Base-by-base conservation (phyloP, 2,329 filamentous ascomycete species). In the Alternaria burnsii region DNA sequence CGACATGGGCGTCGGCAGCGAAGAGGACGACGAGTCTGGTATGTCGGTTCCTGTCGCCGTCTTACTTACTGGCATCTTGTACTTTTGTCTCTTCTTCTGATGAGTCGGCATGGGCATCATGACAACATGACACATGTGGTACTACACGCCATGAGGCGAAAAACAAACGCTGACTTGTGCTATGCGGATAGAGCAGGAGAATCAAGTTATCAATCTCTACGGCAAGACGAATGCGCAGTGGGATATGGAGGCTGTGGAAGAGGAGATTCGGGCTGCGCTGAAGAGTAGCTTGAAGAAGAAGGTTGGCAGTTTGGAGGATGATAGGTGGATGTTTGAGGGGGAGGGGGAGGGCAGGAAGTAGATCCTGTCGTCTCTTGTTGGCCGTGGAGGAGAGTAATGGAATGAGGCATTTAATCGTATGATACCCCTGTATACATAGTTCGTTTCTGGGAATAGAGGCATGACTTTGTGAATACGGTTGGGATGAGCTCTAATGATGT, bases 281-380 rank as follows among this genome's bases (percentile, higher is more conserved):
- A 86, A 87, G 65, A 86, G 88, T 34, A 93, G 89, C 75, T 81
- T 96, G 55, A 84, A 87, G 67, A 87, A 87, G 59, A 92, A 93
- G 75, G 90, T 93, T 2, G 86, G 87, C 16, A 88, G 89, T 14
- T 80, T 97, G 51, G 86, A 91, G 22, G 91, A 95, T 52, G 93
- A 97, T 72, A 91, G 89, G 71, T 97, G 93, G 93, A 96, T 97
- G 89, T 97, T 91, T 79, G 92, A 94, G 76, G 82, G 87, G 2
- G 90, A 92, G 69, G 32, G 18, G 2, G 63, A 67, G 34, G 55
- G 59, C 28, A 69, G 67, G 50, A 66, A 65, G 34, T 66, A 53
- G 26, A 10, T 8, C 38, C 18, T 28, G 43, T 55, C 20, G 28
- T 16, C 11, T 12, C 8, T 20, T 11, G n/a, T 4, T 20, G 44